A percentile compares a stretch with the other conserved stretches of the same genome.
phyloP scores from a whole-genome alignment of 2,329 filamentous ascomycete genomes.

The Colletotrichum orbiculare region DNA sequence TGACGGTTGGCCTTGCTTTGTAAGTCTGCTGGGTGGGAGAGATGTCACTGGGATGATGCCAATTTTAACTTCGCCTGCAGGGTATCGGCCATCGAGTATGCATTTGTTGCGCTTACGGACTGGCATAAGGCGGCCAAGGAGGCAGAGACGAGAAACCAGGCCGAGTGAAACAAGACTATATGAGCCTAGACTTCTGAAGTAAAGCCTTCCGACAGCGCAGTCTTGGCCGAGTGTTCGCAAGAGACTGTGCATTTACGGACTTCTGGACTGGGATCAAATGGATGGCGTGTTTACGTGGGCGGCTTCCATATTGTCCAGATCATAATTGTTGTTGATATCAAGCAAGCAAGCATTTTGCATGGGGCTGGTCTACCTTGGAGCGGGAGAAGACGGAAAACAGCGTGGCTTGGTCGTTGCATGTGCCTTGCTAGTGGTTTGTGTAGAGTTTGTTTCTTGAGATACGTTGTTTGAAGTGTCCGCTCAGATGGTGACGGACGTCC shows the following conservation, averaged over 20 bases:
- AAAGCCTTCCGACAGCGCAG: too few relatives aligned
- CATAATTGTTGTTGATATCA: not conserved
- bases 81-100: conserved; percentile 64
- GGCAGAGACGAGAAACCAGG: conserved; percentile 60
- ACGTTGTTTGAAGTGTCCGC: not conserved
- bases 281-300: too few relatives aligned
- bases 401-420: conserved; percentile 2
- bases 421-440: not conserved
- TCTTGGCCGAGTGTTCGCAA: too few relatives aligned
- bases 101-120: conserved; percentile 62
- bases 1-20: conserved; percentile 77
- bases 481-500: conserved; percentile 25
- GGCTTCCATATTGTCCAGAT: too few relatives aligned
- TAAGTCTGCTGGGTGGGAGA: conserved; percentile 48
- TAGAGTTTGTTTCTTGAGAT: too few relatives aligned
- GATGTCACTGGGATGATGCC: conserved; percentile 26
- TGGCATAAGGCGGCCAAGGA: conserved; percentile 66
- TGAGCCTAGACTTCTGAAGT: not conserved
- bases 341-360: conserved; percentile 2
- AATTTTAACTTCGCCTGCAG: conserved; percentile 45
- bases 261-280: too few relatives aligned
- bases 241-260: too few relatives aligned
- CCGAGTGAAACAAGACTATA: conserved; percentile 48
- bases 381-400: not conserved
- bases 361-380: not conserved